These are phyloP conservation scores for Populus tremula DNA, from an alignment of 345 rosid genomes.

Conservation along the genomic window DNA sequence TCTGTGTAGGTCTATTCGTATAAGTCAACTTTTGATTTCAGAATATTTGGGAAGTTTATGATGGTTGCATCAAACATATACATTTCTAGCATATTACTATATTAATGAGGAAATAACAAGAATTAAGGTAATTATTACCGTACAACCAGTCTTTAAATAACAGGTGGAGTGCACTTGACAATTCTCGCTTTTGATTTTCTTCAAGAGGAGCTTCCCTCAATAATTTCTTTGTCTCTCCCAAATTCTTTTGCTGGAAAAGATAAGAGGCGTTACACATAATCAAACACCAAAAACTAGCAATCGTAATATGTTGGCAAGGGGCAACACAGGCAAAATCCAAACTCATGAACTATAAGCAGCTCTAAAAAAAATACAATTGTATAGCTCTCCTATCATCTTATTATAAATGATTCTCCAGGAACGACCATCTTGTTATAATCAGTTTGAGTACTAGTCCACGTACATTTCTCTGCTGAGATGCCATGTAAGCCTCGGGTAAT, in stretches of 20 bases:
- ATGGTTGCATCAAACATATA: not conserved
- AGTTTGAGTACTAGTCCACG: slow-evolving; percentile 3
- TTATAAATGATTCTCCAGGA: not conserved
- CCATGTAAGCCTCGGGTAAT: slow-evolving; percentile 64
- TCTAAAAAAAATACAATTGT: not conserved
- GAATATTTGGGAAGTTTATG: not conserved
- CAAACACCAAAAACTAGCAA: not conserved
- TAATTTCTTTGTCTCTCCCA: slow-evolving; percentile 68
- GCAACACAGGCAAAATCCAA: slow-evolving; percentile 6
- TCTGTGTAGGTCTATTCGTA: not conserved
- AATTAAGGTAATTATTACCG: slow-evolving; percentile 41
- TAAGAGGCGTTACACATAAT: not conserved
- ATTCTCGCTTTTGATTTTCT: slow-evolving; percentile 82
- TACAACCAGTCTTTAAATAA: slow-evolving; percentile 97
- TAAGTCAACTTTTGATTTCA: not conserved
- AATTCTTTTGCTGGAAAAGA: slow-evolving; percentile 59
- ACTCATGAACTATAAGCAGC: slow-evolving; percentile 2
- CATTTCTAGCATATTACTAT: not conserved
- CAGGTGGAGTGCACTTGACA: slow-evolving; percentile 82
- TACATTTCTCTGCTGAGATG: slow-evolving; percentile 85
- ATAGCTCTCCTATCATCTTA: slow-evolving; percentile 7
- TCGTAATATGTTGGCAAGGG: not conserved
- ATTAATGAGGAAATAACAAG: not conserved
- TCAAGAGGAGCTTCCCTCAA: slow-evolving; percentile 75
- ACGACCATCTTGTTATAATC: not conserved